Evolutionary conservation across 305 asterid genomes (phyloP).

Genomic region (Euphrasia arctica): DNA sequence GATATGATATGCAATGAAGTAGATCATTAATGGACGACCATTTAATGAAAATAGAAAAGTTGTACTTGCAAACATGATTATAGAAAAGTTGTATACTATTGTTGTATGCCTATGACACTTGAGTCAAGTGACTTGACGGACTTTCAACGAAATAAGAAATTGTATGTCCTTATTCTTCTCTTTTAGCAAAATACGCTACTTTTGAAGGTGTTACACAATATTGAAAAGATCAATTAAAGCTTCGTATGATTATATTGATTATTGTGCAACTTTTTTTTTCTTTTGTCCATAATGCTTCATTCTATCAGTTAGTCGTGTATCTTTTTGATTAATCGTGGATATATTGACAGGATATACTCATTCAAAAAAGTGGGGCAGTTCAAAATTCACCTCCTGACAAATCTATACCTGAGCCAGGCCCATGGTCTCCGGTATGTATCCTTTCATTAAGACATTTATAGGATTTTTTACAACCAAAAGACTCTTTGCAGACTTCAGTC

Average conservation of each 20-base stretch:
- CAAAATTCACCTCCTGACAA: constrained; percentile 94
- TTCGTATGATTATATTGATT: background rate
- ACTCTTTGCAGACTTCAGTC: background rate
- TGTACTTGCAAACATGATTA: background rate
- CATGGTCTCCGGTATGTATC: constrained; percentile 94
- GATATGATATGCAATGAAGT: background rate
- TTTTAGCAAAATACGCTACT: background rate
- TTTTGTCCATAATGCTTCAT: constrained; percentile 8
- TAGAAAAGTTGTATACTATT: background rate
- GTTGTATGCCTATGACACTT: background rate
- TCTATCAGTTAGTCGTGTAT: constrained; percentile 15
- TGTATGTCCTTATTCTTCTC: background rate
- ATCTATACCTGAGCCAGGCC: constrained; percentile 81
- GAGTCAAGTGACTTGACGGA: too few relatives aligned
- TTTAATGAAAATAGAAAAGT: constrained; percentile 1
- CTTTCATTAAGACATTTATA: constrained; percentile 12
- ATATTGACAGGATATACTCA: constrained; percentile 66
- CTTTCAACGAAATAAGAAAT: background rate
- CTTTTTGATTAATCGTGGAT: constrained; percentile 19
- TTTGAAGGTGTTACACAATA: too few relatives aligned
- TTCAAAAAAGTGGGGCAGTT: constrained; percentile 83
- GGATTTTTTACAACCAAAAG: background rate
- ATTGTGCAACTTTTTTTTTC: background rate
- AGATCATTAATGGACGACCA: background rate
- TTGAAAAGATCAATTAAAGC: background rate